phyloP scores from a whole-genome alignment of 305 asterid genomes.

The Solanum chacoense region DNA sequence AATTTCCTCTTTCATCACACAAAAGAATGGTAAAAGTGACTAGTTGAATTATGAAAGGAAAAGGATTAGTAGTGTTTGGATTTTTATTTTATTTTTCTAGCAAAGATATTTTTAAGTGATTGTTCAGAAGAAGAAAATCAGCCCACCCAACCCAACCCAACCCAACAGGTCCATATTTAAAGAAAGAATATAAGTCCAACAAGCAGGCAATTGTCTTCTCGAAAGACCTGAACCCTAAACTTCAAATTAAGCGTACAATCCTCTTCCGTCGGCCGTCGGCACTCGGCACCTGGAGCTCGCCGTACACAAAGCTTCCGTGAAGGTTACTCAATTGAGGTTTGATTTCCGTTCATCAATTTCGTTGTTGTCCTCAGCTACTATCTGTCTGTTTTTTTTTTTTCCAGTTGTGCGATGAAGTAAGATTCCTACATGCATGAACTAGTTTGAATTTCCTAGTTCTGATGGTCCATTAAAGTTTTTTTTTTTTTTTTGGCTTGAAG shows the following conservation, averaged over 20 bases:
- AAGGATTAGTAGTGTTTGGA: background rate
- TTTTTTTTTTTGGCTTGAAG: background rate
- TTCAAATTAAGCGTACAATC: background rate
- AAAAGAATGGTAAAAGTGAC: background rate
- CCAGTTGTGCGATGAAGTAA: background rate
- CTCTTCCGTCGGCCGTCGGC: background rate
- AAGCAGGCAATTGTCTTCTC: background rate
- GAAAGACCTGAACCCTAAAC: background rate
- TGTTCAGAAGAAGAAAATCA: background rate
- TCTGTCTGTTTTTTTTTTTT: background rate
- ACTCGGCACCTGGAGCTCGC: background rate
- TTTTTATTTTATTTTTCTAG: background rate
- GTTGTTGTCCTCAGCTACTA: background rate
- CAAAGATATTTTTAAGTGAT: background rate
- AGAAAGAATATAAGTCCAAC: background rate
- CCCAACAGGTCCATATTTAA: background rate
- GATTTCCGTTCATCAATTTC: background rate
- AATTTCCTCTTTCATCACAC: background rate
- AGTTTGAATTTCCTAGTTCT: background rate
- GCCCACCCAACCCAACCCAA: background rate
- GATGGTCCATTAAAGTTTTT: background rate
- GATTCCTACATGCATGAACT: background rate
- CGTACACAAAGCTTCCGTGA: background rate
- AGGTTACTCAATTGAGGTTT: background rate
- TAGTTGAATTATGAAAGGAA: background rate